Percentiles rank a stretch among this genome's conserved stretches.
phyloP scores from a whole-genome alignment of 805 yeast species.

The Wickerhamiella nectarea region DNA sequence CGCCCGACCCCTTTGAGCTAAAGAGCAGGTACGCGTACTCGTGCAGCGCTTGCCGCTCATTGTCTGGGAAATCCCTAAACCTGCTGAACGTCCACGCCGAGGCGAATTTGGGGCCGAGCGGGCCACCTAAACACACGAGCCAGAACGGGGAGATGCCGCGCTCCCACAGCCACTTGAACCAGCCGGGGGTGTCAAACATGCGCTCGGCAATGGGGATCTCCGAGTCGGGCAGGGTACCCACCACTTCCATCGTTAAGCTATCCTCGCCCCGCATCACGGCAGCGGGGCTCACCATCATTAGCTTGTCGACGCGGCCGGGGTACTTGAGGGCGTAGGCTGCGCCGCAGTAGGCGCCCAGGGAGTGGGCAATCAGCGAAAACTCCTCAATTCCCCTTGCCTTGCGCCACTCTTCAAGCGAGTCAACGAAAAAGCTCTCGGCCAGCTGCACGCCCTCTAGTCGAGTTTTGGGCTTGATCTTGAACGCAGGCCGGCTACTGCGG shows the following conservation, averaged over 20 bases:
- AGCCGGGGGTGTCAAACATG: conserved; percentile 36
- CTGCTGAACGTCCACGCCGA: conserved; percentile 84
- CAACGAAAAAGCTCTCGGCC: conserved; percentile 52
- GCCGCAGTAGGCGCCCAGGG: conserved; percentile 81
- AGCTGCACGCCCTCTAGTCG: conserved; percentile 30
- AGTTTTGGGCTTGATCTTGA: conserved; percentile 24
- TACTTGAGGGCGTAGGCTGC: conserved; percentile 48
- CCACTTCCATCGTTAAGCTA: conserved; percentile 20
- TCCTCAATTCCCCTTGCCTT: conserved; percentile 34
- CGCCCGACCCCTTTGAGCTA: conserved; percentile 82
- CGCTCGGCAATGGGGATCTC: conserved; percentile 11
- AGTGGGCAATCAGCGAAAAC: conserved; percentile 65
- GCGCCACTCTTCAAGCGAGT: conserved; percentile 55
- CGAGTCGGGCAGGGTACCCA: conserved; percentile 12
- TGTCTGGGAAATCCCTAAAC: conserved; percentile 41
- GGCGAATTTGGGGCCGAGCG: conserved; percentile 70
- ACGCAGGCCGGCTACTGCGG: conserved; percentile 67
- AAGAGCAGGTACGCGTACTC: conserved; percentile 72
- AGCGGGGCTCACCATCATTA: conserved; percentile 82
- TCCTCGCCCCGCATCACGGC: conserved; percentile 46
- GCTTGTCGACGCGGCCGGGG: conserved; percentile 48
- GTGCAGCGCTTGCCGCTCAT: conserved; percentile 47
- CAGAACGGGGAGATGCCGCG: conserved; percentile 74
- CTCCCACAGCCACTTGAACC: conserved; percentile 78
- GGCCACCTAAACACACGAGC: conserved; percentile 62